A percentile compares a stretch with the other conserved stretches of the same genome.
Conservation (phyloP, 208 protist genomes). For the Blechomonas ayalai region DNA sequence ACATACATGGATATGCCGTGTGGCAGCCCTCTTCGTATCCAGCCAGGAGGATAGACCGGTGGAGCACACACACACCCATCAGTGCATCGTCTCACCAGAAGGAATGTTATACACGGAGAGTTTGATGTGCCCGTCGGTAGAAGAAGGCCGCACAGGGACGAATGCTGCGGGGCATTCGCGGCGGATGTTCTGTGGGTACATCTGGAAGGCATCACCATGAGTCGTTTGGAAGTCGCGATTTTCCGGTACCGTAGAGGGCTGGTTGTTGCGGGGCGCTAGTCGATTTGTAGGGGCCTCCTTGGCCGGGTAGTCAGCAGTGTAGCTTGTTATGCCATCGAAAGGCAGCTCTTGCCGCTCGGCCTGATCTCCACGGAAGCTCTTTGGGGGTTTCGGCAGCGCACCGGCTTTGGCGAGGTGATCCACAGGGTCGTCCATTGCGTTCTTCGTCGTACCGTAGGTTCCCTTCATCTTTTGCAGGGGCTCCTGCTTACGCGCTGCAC, state of each 20-base stretch:
- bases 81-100: slow-evolving; percentile 50
- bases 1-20: no score
- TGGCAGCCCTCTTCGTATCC: no score
- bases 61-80: no score
- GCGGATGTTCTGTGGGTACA: slow-evolving; percentile 45
- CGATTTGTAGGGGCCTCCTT: slow-evolving; percentile 61
- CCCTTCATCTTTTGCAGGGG: slow-evolving; percentile 74
- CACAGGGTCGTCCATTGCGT: slow-evolving; percentile 71
- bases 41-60: no score
- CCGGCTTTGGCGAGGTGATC: slow-evolving; percentile 36
- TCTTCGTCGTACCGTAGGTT: slow-evolving; percentile 77
- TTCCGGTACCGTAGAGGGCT: slow-evolving; percentile 35
- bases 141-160: slow-evolving; percentile 55
- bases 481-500: slow-evolving; percentile 54
- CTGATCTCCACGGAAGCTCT: slow-evolving; percentile 68
- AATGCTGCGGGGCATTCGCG: slow-evolving; percentile 69
- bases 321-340: slow-evolving; percentile 82
- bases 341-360: slow-evolving; percentile 38
- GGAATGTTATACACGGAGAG: slow-evolving; percentile 83
- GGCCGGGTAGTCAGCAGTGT: slow-evolving; percentile 80
- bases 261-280: slow-evolving; percentile 8
- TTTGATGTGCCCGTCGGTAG: slow-evolving; percentile 82
- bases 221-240: slow-evolving; percentile 84
- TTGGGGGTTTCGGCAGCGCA: slow-evolving; percentile 57
- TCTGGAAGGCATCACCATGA: slow-evolving; percentile 39